Evolutionary conservation across 148 eudicot genomes (phyloP), one percentile per base, ranked within the genome.

Genomic region (Chenopodium album): DNA sequence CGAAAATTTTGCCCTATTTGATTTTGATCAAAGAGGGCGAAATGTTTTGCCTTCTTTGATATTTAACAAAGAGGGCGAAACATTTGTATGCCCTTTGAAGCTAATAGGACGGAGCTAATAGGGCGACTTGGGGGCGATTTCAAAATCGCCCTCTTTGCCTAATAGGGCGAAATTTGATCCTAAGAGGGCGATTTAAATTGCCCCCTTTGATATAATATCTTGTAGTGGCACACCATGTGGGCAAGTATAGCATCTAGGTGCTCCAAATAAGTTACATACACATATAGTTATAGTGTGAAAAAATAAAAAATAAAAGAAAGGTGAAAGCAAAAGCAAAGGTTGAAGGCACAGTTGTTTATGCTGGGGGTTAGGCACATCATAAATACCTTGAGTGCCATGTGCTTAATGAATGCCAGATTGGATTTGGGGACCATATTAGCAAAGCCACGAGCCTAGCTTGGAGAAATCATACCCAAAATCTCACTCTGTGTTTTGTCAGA

Each of bases 321-420:
- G 48, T 76, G 80, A 82, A 82, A 82, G 81, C 80, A 82, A 77
- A 77, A 71, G 80, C 76, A 82, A 56, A 26, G 11, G 63, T 41
- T 9, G 60, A 50, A 20, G 4, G 68, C 8, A 6, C 19, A 34
- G 9, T 65, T 66, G 74, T 66, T 47, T 50, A 6, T 5, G 23
- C n/a, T 67, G 68, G 52, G 52, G 73, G 67, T 69, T 76, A 77
- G 76, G 59, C 69, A 69, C 75, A 82, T 76, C 80, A 76, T 76
- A 82, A 46, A 69, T 69, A 76, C 80, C 62, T 77, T 69, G 76
- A 69, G 64, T 77, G 80, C 48, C 84, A 76, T 76, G 79, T 82
- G 84, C 79, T 11, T 76, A 34, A 37, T 68, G 68, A 32, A 6
- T 75, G 76, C 46, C 84, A 76, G 75, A 26, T 82, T 82, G 79